These are phyloP conservation scores for Grammothele lineata DNA, from an alignment of 768 basidiomycete species.

Conservation along the genomic window DNA sequence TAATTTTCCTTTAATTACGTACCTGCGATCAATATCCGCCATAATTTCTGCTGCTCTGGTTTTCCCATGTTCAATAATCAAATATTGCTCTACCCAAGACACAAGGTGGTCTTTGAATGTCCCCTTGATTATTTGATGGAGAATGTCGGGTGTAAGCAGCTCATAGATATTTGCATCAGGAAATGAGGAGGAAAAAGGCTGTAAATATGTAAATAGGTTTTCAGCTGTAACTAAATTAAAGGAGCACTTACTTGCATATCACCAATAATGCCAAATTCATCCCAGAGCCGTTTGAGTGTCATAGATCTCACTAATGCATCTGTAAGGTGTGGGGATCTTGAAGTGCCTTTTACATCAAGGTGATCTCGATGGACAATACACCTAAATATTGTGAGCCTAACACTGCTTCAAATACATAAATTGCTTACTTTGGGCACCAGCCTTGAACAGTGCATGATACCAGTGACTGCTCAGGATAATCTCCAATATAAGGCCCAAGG, in stretches of 20 bases:
- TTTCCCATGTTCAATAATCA: slow-evolving; percentile 2
- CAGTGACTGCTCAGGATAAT: slow-evolving; percentile 29
- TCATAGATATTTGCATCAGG: slow-evolving; percentile 21
- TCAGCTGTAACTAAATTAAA: too few species aligned
- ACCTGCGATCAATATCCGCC: slow-evolving; percentile 16
- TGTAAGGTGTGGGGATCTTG: background rate
- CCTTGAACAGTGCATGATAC: slow-evolving; percentile 19
- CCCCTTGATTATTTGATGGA: slow-evolving; percentile 21
- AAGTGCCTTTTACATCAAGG: background rate
- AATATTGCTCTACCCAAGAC: slow-evolving; percentile 6
- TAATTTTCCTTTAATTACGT: background rate
- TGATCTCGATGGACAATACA: slow-evolving; percentile 3
- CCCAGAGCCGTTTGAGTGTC: too few species aligned
- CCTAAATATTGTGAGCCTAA: background rate
- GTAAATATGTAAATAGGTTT: background rate
- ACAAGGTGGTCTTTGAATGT: slow-evolving; percentile 22
- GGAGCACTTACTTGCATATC: too few species aligned
- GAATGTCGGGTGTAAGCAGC: slow-evolving; percentile 13
- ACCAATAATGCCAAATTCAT: too few species aligned
- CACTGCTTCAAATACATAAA: too few species aligned
- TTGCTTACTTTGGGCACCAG: slow-evolving; percentile 19
- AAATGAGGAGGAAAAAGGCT: slow-evolving; percentile 20
- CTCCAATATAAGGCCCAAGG: slow-evolving; percentile 27
- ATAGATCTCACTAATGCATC: too few species aligned
- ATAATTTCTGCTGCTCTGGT: background rate